Percentiles rank a stretch among this genome's conserved stretches.
phyloP scores from a whole-genome alignment of 2,329 filamentous ascomycete genomes.

The Elsinoe batatas region DNA sequence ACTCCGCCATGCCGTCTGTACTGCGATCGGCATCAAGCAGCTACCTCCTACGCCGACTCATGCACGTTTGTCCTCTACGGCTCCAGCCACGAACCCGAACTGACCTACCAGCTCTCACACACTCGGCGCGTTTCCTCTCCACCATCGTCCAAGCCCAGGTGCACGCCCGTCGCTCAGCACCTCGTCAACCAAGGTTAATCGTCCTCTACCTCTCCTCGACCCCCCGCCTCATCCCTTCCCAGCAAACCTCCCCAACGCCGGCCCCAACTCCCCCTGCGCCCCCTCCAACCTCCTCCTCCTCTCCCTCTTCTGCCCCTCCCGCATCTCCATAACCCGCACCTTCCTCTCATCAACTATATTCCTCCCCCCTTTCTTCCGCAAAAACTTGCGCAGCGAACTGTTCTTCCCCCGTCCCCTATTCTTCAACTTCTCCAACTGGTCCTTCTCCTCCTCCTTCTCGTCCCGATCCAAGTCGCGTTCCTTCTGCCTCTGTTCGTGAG shows the following conservation, averaged over 20 bases:
- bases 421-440: conserved; percentile 50
- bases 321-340: conserved; percentile 72
- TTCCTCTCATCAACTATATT: conserved; percentile 96
- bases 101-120: too few relatives aligned
- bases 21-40: too few relatives aligned
- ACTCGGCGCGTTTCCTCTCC: too few relatives aligned
- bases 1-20: too few relatives aligned
- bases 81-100: too few relatives aligned
- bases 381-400: conserved; percentile 72
- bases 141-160: too few relatives aligned
- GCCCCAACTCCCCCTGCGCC: conserved; percentile 68
- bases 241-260: conserved; percentile 76
- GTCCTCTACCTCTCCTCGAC: neutral
- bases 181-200: too few relatives aligned
- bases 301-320: conserved; percentile 56
- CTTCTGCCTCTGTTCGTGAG: conserved; percentile 63
- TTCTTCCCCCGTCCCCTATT: conserved; percentile 85
- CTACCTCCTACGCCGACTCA: too few relatives aligned
- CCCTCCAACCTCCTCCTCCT: conserved; percentile 59
- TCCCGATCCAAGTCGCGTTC: conserved; percentile 68
- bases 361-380: conserved; percentile 83
- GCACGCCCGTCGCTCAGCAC: too few relatives aligned
- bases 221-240: conserved; percentile 44
- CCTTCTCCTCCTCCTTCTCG: conserved; percentile 42
- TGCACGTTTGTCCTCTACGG: too few relatives aligned